Percentiles rank a stretch among this genome's conserved stretches.
Conservation (phyloP, 257 asterid species). For the Cinchona pubescens region DNA sequence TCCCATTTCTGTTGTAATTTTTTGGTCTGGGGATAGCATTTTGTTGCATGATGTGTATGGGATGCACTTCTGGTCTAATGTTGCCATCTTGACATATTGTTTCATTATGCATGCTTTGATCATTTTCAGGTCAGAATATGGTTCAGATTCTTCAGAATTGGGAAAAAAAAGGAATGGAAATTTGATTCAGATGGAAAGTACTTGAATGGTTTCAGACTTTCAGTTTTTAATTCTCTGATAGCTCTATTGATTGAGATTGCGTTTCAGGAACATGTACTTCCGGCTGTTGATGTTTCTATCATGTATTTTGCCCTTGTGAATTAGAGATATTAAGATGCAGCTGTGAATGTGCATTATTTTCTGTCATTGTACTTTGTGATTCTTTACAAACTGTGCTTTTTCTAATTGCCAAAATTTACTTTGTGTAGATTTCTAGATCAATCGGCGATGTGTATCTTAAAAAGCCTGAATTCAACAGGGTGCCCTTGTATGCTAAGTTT, state of each 20-base stretch:
- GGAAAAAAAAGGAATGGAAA: neutral
- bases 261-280: neutral
- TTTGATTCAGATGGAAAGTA: neutral
- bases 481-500: slow-evolving; percentile 47
- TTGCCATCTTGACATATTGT: neutral
- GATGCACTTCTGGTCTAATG: neutral
- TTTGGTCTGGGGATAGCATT: neutral
- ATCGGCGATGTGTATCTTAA: slow-evolving; percentile 52
- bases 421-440: slow-evolving; percentile 48
- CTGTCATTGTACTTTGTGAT: neutral
- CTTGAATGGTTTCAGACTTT: neutral
- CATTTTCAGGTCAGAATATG: neutral
- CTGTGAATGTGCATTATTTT: neutral
- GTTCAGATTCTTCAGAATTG: neutral
- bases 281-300: neutral
- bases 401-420: neutral
- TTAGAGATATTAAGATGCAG: neutral
- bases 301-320: neutral
- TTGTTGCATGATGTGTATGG: neutral
- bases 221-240: neutral
- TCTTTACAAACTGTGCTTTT: neutral
- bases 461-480: slow-evolving; percentile 46
- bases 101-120: neutral
- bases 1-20: neutral
- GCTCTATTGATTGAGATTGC: neutral